Evolutionary conservation across 2,329 filamentous ascomycete species (phyloP), one percentile per base, ranked within the genome.

Genomic region (Fusarium fujikuroi): DNA sequence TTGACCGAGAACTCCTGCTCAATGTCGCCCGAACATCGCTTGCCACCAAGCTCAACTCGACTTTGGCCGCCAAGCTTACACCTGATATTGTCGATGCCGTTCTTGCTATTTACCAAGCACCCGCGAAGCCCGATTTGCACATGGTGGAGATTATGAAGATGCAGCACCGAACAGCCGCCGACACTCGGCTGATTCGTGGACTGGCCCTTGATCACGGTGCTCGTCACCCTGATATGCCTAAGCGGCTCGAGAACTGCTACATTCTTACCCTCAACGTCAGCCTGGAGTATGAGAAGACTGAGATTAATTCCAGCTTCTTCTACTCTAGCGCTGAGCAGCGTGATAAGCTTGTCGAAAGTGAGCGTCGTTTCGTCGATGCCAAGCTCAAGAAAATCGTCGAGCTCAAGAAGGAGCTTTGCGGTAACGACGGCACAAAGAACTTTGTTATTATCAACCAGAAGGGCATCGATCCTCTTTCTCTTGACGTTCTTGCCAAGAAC

Each of bases 141-240:
- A 99, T 99, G 96, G 89, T 99, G 76, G 96, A 99, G 85, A 98
- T 99, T 79, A 99, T 99, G 96, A 98, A 97, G 83, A 98, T 99
- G 95, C 96, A 99, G 86, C 96, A 99, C 86, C 93, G 95, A 77
- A 95, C 94, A 59, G 95, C 95, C 66, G 94, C 96, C 37, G 96
- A 99, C 83, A 99, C 96, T 64, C 95, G 97, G 83, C 90, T 99
- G 67, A 98, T 99, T 83, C 91, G 93, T 74, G 96, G 96, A 68
- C 88, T 99, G 66, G 96, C 94, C 15, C 87, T 99, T 69, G 96
- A 99, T 80, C 96, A 99, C 83, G 96, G 96, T 75, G 95, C 96
- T 18, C 91, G 96, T 80, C 96, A 99, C 84, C 96, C 96, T 7
- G 96, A 99, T 80, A 99, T 99, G 96, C 94, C 96, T 14, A 98